A percentile compares a stretch with the other conserved stretches of the same genome.
Evolutionary conservation across 106 monocot genomes (phyloP).

Genomic region (Dendrobium nobile): DNA sequence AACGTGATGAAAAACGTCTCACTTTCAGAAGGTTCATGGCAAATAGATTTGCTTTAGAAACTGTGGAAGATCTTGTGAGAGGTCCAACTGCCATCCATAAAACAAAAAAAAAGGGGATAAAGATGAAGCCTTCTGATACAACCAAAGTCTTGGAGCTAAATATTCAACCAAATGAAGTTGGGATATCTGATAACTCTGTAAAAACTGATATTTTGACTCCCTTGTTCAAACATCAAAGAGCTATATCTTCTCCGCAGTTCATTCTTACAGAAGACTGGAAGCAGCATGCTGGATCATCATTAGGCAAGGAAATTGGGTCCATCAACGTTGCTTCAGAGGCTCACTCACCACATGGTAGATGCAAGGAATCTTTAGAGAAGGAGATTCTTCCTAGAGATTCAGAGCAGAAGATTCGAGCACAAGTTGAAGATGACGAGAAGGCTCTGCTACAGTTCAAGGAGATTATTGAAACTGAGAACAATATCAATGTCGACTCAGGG

Average conservation of each 20-base stretch:
- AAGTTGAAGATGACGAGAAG: background rate
- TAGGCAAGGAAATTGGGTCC: background rate
- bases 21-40: conserved; percentile 6
- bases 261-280: background rate
- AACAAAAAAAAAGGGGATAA: conserved; percentile 7
- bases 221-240: background rate
- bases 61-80: background rate
- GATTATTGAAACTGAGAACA: background rate
- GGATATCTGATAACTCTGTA: background rate
- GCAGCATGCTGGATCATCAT: conserved; percentile 1
- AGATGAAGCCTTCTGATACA: conserved; percentile 1
- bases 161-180: background rate
- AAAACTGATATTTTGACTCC: background rate
- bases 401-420: background rate
- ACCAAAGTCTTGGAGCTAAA: background rate
- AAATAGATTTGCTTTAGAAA: background rate
- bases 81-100: background rate
- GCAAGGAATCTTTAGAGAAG: background rate
- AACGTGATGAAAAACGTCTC: conserved; percentile 13
- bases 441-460: background rate
- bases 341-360: background rate
- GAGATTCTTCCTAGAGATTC: background rate
- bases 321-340: background rate
- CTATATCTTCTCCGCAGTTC: background rate
- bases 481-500: too few relatives aligned